Base-by-base conservation (phyloP, 768 basidiomycete species). In the Hortiboletus flavorubellus region DNA sequence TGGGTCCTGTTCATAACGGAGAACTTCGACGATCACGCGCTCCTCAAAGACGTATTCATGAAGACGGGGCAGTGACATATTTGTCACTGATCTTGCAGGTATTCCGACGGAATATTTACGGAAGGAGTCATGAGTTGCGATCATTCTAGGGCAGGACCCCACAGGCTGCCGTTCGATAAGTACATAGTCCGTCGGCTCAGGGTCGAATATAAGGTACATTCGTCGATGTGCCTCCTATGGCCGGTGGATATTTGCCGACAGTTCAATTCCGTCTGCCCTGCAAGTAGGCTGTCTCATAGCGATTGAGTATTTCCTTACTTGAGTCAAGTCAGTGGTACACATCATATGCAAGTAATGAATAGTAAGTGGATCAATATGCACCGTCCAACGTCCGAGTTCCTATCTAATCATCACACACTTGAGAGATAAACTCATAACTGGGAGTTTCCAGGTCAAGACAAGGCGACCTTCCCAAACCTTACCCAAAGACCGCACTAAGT, bases 401-500 rank as follows among this genome's bases (percentile, higher is more conserved):
- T 30, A 42, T 26, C 12, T n/a, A 21, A 46, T 41, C 48, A 2
- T 31, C n/a, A 15, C 18, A 47, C 21, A 8, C 30, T 8, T 26
- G 26, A 26, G 26, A 26, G 26, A 9, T 8, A 15, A 15, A 21
- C 10, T 35, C 21, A 21, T 31, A 14, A 15, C n/a, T n/a, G 9
- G n/a, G 15, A 10, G 3, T 45, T 21, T 29, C 33, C 14, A 35
- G 37, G 31, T 65, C 54, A 72, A 42, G 37, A 41, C 9, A 43
- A n/a, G n/a, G 51, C 40, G 21, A 53, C 55, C 47, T 64, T 73
- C 16, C 71, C 68, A 51, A 82, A 75, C 46, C 75, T 74, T n/a
- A 84, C 75, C 84, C 84, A 84, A 49, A 84, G 61, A 8, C 83
- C 83, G 45, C 83, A 80, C 82, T 84, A 51, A 38, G n/a, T 21